These are phyloP conservation scores for Penicillium manginii DNA, from an alignment of 495 filamentous ascomycete genomes.

Conservation along the genomic window DNA sequence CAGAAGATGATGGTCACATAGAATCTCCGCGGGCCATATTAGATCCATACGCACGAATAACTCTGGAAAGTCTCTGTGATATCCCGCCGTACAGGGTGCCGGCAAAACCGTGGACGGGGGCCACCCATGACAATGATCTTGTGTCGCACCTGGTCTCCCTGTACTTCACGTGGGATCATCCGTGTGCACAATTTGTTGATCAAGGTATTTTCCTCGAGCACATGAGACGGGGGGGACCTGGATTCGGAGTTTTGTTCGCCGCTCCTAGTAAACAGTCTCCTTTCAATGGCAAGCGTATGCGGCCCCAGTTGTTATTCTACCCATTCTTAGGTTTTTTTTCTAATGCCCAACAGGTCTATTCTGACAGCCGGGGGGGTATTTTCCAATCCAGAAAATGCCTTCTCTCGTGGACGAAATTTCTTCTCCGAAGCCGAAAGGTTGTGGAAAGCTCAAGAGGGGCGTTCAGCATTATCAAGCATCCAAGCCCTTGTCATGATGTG, in stretches of 20 bases:
- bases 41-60: constrained; percentile 35
- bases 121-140: constrained; percentile 48
- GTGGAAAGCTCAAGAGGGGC: constrained; percentile 41
- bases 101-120: constrained; percentile 48
- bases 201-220: constrained; percentile 37
- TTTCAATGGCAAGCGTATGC: constrained; percentile 32
- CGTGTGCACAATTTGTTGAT: constrained; percentile 40
- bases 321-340: no score
- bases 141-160: constrained; percentile 52
- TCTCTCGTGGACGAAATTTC: constrained; percentile 38
- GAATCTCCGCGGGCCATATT: background rate
- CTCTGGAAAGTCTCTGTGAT: constrained; percentile 42
- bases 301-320: no score
- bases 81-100: constrained; percentile 39
- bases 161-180: constrained; percentile 52
- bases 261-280: constrained; percentile 43
- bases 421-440: constrained; percentile 39
- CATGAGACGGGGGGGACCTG: constrained; percentile 27
- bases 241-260: constrained; percentile 40
- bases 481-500: constrained; percentile 45
- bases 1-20: constrained; percentile 18
- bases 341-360: no score
- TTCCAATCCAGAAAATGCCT: constrained; percentile 17
- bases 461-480: constrained; percentile 34
- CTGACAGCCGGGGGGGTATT: no score